Evolutionary conservation across 345 rosid genomes (phyloP), one percentile per base, ranked within the genome.

Genomic region (Dipteronia sinensis): DNA sequence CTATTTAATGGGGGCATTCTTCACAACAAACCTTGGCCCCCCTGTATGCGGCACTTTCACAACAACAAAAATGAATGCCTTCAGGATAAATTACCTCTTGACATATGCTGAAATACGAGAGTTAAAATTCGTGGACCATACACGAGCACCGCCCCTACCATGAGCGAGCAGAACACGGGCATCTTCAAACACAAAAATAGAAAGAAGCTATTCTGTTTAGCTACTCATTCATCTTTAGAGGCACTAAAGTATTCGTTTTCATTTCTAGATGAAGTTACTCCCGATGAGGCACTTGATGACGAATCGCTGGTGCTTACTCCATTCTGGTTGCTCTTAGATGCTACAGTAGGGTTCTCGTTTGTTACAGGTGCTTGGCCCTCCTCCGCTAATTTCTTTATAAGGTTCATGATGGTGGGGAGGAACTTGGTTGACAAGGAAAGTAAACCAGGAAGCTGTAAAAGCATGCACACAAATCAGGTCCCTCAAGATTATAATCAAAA

Each of bases 371-470:
- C 73, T 78, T 91, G 83, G 42, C 98, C 99, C 79, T 89, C 91
- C 79, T 88, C 91, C 0, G 95, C 97, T 72, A 97, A 90, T 79
- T 87, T 94, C 79, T 77, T 92, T 15, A 97, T 83, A 83, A 97
- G 93, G 86, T 94, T 97, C 98, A 93, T 90, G 20, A 97, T 77
- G 11, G 98, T 96, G 20, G 98, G 99, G 78, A 96, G 79, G 76
- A 96, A 85, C 83, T 93, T 97, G 56, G 94, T 75, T 1, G 95
- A 91, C 81, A 96, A 79, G n/a, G 98, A 87, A 75, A 96, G 78
- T 70, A 94, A 84, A 79, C 98, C 98, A 2, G 98, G 93, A 75
- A 96, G 90, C 99, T 96, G 93, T 67, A 82, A 73, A 82, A 73
- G 74, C 70, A 80, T 66, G 69, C 27, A 51, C 8, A 27, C 58